These are phyloP conservation scores for Pneumocystis murina DNA, from an alignment of 1,139 yeast species.

Conservation along the genomic window DNA sequence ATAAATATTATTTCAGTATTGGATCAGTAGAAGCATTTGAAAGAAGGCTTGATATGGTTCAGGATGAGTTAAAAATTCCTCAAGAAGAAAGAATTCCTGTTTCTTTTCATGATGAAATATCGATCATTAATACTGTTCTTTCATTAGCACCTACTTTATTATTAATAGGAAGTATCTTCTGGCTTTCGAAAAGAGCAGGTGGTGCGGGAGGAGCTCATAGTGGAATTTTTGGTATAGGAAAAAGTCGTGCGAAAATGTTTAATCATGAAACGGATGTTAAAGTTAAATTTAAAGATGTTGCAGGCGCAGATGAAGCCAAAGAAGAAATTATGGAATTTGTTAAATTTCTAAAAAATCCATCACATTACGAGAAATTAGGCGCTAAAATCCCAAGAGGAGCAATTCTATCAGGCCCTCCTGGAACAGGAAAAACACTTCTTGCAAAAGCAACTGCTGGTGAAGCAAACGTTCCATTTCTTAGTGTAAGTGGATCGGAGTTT, in stretches of 20 bases:
- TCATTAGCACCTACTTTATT: constrained; percentile 76
- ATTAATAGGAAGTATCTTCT: constrained; percentile 73
- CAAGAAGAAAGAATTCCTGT: constrained; percentile 64
- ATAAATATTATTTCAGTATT: constrained; percentile 45
- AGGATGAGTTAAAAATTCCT: constrained; percentile 50
- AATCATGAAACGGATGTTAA: constrained; percentile 85
- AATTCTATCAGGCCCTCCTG: constrained; percentile 95
- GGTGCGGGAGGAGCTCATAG: constrained; percentile 38
- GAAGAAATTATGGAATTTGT: constrained; percentile 97
- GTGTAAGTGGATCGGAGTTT: constrained; percentile 95
- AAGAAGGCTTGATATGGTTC: constrained; percentile 60
- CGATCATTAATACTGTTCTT: constrained; percentile 43
- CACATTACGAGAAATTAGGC: constrained; percentile 76
- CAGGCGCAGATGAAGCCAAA: constrained; percentile 96
- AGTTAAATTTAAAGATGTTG: constrained; percentile 81
- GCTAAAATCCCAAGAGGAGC: constrained; percentile 98
- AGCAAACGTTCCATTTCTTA: constrained; percentile 89
- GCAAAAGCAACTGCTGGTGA: constrained; percentile 99
- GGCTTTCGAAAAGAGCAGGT: constrained; percentile 43
- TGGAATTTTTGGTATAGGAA: constrained; percentile 33
- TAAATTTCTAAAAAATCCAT: constrained; percentile 75
- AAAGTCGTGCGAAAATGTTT: constrained; percentile 55
- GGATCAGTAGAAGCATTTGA: constrained; percentile 92
- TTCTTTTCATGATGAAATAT: constrained; percentile 57
- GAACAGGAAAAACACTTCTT: constrained; percentile 91